phyloP scores from a whole-genome alignment of 768 basidiomycete species.

The Mycena filopes region DNA sequence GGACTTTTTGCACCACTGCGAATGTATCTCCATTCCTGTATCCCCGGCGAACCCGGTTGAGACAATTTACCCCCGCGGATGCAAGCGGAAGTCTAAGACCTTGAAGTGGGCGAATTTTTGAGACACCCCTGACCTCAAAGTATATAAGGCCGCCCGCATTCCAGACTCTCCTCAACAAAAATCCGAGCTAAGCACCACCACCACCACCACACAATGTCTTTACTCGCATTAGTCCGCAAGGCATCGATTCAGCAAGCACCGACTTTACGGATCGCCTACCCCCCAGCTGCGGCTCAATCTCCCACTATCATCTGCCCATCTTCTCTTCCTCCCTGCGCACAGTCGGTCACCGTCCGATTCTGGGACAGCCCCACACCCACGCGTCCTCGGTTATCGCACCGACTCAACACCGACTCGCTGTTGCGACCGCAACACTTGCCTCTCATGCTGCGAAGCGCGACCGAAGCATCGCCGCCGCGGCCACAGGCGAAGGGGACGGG shows the following conservation, averaged over 20 bases:
- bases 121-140: background rate
- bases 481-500: background rate
- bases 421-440: background rate
- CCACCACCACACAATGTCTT: background rate
- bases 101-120: background rate
- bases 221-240: background rate
- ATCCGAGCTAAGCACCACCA: background rate
- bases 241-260: background rate
- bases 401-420: too few relatives aligned
- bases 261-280: background rate
- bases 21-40: too few relatives aligned
- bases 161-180: background rate
- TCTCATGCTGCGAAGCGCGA: background rate
- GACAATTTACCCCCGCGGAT: conserved; percentile 4
- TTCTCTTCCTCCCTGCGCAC: background rate
- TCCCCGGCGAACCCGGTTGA: too few relatives aligned
- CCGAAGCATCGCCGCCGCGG: background rate
- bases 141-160: background rate
- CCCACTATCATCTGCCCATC: conserved; percentile 2
- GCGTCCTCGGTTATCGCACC: too few relatives aligned
- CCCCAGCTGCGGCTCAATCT: background rate
- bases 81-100: background rate
- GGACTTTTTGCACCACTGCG: too few relatives aligned
- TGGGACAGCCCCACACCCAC: background rate
- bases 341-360: background rate